Percentiles rank a stretch among this genome's conserved stretches.
Conservation (phyloP, 805 yeast species). For the Priceomyces haplophilus region DNA sequence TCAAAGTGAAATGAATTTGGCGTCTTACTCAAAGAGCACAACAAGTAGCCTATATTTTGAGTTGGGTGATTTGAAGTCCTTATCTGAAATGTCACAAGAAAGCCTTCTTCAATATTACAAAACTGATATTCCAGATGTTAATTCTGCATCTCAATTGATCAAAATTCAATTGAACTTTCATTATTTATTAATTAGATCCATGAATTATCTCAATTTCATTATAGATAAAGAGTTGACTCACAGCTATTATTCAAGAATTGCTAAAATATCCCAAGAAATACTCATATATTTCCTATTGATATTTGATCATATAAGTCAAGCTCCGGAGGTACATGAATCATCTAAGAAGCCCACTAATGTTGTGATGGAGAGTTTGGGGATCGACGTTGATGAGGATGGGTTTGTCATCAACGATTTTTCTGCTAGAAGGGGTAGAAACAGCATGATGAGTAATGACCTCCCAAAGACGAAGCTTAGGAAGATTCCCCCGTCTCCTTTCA, state of each 20-base stretch:
- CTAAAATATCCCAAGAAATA: slow-evolving; percentile 37
- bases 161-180: slow-evolving; percentile 45
- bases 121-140: slow-evolving; percentile 37
- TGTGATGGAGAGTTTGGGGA: slow-evolving; percentile 35
- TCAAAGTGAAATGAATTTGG: slow-evolving; percentile 29
- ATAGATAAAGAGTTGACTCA: slow-evolving; percentile 40
- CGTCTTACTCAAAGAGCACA: slow-evolving; percentile 19
- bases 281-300: slow-evolving; percentile 36
- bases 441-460: slow-evolving; percentile 6
- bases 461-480: slow-evolving; percentile 19
- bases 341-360: slow-evolving; percentile 13
- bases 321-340: slow-evolving; percentile 12
- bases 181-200: slow-evolving; percentile 39
- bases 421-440: slow-evolving; percentile 31
- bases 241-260: slow-evolving; percentile 31
- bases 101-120: slow-evolving; percentile 21
- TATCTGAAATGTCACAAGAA: slow-evolving; percentile 17
- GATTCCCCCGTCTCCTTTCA: slow-evolving; percentile 39
- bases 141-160: slow-evolving; percentile 37
- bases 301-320: slow-evolving; percentile 31
- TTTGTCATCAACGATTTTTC: slow-evolving; percentile 44
- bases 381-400: slow-evolving; percentile 45
- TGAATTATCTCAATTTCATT: slow-evolving; percentile 42
- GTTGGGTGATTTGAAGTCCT: slow-evolving; percentile 18
- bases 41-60: slow-evolving; percentile 31